Evolutionary conservation across 2,329 filamentous ascomycete genomes (phyloP).

Genomic region (Tolypocladium paradoxum): DNA sequence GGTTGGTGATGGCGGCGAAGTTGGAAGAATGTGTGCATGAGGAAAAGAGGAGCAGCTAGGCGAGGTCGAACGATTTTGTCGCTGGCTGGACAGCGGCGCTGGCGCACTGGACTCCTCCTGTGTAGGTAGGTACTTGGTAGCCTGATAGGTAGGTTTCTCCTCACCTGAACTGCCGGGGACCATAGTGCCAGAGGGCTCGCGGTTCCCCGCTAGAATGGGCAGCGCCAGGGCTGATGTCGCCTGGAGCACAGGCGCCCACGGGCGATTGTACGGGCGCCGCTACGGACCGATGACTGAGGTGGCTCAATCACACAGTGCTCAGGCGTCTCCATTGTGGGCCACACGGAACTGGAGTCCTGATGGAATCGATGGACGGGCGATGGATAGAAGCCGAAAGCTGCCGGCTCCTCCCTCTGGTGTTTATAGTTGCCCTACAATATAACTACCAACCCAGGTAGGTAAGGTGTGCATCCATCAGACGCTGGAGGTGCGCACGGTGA

Average conservation of each 20-base stretch:
- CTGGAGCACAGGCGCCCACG: background rate
- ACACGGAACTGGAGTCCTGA: background rate
- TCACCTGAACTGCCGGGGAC: background rate
- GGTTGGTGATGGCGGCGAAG: slow-evolving; percentile 23
- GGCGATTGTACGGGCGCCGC: background rate
- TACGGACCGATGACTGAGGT: background rate
- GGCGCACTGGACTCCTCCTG: background rate
- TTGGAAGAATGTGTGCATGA: slow-evolving; percentile 29
- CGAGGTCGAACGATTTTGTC: slow-evolving; percentile 31
- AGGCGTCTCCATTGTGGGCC: background rate
- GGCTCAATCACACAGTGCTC: background rate
- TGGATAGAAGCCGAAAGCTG: background rate
- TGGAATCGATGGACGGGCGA: background rate
- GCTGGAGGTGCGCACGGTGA: background rate
- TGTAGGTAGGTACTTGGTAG: no score
- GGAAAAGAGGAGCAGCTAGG: slow-evolving; percentile 31
- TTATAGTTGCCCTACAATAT: background rate
- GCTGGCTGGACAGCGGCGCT: slow-evolving; percentile 10
- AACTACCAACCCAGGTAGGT: background rate
- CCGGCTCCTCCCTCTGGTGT: background rate
- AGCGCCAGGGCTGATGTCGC: background rate
- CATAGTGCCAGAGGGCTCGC: background rate
- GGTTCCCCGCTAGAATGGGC: background rate
- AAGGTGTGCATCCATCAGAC: background rate
- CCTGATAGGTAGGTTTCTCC: no score